Evolutionary conservation across 441 rosid genomes (phyloP), one percentile per base, ranked within the genome.

Genomic region (Pelargonium citronellum): DNA sequence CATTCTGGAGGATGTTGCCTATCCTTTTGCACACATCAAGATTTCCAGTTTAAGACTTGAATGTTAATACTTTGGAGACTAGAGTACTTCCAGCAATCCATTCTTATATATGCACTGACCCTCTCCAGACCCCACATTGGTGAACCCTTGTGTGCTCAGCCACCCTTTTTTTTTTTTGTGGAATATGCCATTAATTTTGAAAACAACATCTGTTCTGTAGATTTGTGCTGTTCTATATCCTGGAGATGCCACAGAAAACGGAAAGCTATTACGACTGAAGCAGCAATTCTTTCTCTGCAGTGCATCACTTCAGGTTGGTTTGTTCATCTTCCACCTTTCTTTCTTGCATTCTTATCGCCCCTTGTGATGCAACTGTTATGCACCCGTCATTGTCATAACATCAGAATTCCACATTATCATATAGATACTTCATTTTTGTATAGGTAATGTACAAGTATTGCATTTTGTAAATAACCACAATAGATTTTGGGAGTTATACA

Each of bases 201-300:
- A 58, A 58, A 58, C 64, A 20, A 20, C 19, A 20, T 58, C 24
- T 58, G 24, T 58, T 7, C 34, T 77, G 80, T 85, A 92, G 99
- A 95, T 95, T 24, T 95, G 99, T 82, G 95, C 99, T 76, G 90
- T 95, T 72, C 85, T 92, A 67, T 95, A 95, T 83, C 99, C 98
- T 66, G 99, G 99, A 55, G 99, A 95, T 89, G 95, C 98, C 68
- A 92, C 97, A 16, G 98, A 92, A 82, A 79, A 75, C 58, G 99
- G 99, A 70, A 95, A 95, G 86, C 91, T 95, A 71, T 81, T 95
- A 79, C 90, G 99, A 68, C 83, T 95, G 83, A 95, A 95, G 81
- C 98, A 95, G 67, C 99, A 92, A 76, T 90, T 86, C 88, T 90
- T 95, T 81, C 97, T 95, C 70, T 92, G 98, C 80, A 89, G 96